A percentile compares a stretch with the other conserved stretches of the same genome.
These are phyloP conservation scores for Lasiosphaeriaceae sp. DNA, from an alignment of 495 filamentous ascomycete genomes.

Conservation along the genomic window DNA sequence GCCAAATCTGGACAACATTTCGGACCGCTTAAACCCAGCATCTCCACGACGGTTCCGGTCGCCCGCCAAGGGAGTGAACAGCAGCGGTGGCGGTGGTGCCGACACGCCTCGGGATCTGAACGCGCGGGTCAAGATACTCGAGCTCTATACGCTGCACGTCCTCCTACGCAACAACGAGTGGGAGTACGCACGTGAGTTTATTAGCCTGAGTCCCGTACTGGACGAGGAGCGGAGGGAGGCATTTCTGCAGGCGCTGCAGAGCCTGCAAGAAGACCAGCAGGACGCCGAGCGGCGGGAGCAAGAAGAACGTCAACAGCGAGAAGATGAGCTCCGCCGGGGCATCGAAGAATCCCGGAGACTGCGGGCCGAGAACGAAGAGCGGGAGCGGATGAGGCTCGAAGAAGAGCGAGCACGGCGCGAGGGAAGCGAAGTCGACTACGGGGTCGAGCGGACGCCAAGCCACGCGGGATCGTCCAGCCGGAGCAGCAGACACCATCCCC, in stretches of 20 bases:
- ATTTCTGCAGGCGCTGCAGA: conserved; percentile 72
- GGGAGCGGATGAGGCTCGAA: conserved; percentile 42
- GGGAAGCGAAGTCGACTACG: conserved; percentile 40
- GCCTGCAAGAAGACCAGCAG: conserved; percentile 65
- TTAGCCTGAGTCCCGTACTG: conserved; percentile 73
- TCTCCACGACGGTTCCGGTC: conserved; percentile 25
- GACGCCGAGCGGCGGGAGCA: conserved; percentile 59
- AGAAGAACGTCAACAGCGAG: conserved; percentile 59
- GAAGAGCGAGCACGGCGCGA: conserved; percentile 38
- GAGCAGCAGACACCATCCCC: conserved; percentile 13
- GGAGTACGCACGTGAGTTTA: conserved; percentile 90
- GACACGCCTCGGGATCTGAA: conserved; percentile 74
- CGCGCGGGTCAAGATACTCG: conserved; percentile 79
- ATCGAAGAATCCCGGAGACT: conserved; percentile 55
- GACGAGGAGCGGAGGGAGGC: conserved; percentile 89
- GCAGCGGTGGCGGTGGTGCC: conserved; percentile 42
- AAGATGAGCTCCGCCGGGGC: conserved; percentile 54
- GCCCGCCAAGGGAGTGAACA: conserved; percentile 36
- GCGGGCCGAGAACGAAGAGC: conserved; percentile 51
- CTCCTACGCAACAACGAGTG: conserved; percentile 87
- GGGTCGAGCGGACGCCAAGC: conserved; percentile 46
- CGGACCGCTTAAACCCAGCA: conserved; percentile 47
- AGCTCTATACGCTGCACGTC: conserved; percentile 90
- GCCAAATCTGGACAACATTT: conserved; percentile 59
- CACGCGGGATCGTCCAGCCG: conserved; percentile 24